phyloP scores from a whole-genome alignment of 1,284 basidiomycete species.

The Naganishia cerealis region DNA sequence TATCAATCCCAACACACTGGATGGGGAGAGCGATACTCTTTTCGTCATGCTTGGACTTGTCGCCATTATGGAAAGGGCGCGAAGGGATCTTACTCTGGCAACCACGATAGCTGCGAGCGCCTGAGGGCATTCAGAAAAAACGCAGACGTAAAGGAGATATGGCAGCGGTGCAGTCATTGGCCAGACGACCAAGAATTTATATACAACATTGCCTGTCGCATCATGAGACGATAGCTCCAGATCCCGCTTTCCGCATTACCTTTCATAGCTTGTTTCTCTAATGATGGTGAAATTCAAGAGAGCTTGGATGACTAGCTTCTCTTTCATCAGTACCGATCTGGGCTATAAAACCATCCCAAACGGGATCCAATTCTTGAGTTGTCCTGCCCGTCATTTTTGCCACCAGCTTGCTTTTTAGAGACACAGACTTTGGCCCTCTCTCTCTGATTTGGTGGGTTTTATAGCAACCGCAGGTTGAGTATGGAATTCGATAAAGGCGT shows the following conservation, averaged over 20 bases:
- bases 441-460: background rate
- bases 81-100: background rate
- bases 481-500: background rate
- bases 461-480: conserved; percentile 9
- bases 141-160: no score
- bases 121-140: no score
- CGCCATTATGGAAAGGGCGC: conserved; percentile 8
- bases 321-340: conserved; percentile 7
- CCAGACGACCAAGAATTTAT: no score
- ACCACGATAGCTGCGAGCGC: background rate
- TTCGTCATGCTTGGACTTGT: background rate
- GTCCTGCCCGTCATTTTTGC: conserved; percentile 1
- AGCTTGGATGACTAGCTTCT: conserved; percentile 10
- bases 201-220: no score
- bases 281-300: conserved; percentile 6
- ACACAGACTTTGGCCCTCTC: background rate
- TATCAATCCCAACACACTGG: conserved; percentile 9
- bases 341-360: background rate
- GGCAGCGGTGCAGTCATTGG: no score
- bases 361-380: background rate
- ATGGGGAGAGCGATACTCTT: background rate
- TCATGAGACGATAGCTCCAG: background rate
- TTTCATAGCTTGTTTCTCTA: background rate
- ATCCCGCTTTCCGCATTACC: no score
- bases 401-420: conserved; percentile 1